Conservation (phyloP, 1,284 basidiomycete genomes). For the Thecaphora frezii region DNA sequence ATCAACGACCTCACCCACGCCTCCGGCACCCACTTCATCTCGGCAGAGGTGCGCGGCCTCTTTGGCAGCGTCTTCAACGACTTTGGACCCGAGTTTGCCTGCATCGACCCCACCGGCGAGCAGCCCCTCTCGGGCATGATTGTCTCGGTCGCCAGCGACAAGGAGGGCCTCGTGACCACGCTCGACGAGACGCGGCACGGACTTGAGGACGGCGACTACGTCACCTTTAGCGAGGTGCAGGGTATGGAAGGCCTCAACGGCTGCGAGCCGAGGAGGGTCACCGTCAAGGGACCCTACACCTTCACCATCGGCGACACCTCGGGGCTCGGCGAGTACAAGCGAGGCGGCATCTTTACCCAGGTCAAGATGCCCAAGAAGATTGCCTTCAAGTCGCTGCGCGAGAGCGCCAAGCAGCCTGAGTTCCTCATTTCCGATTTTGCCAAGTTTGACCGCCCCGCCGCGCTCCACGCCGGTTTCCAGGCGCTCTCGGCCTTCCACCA, state of each 20-base stretch:
- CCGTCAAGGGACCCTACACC: slow-evolving; percentile 73
- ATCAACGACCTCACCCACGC: slow-evolving; percentile 76
- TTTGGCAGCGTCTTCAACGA: slow-evolving; percentile 97
- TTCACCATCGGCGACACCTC: slow-evolving; percentile 59
- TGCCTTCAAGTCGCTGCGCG: slow-evolving; percentile 79
- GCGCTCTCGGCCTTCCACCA: slow-evolving; percentile 81
- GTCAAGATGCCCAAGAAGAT: slow-evolving; percentile 98
- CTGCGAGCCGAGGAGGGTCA: slow-evolving; percentile 85
- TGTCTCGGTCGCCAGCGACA: slow-evolving; percentile 67
- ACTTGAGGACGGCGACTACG: slow-evolving; percentile 95
- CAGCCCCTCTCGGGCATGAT: slow-evolving; percentile 93
- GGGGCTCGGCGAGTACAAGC: slow-evolving; percentile 70
- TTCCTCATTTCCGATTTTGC: slow-evolving; percentile 95
- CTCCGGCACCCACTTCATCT: slow-evolving; percentile 80
- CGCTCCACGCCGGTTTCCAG: slow-evolving; percentile 92
- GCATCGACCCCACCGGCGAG: slow-evolving; percentile 93
- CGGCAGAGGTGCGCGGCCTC: slow-evolving; percentile 87
- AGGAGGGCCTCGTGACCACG: slow-evolving; percentile 90
- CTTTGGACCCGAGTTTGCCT: slow-evolving; percentile 90
- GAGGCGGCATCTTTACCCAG: slow-evolving; percentile 94
- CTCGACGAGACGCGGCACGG: slow-evolving; percentile 96
- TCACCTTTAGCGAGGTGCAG: slow-evolving; percentile 95
- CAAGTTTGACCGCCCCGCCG: slow-evolving; percentile 90
- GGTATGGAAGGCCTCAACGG: slow-evolving; percentile 91
- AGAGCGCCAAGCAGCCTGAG: slow-evolving; percentile 81